Evolutionary conservation across 164 flowering plant species (phyloP).

Genomic region (Nymphaea thermarum): DNA sequence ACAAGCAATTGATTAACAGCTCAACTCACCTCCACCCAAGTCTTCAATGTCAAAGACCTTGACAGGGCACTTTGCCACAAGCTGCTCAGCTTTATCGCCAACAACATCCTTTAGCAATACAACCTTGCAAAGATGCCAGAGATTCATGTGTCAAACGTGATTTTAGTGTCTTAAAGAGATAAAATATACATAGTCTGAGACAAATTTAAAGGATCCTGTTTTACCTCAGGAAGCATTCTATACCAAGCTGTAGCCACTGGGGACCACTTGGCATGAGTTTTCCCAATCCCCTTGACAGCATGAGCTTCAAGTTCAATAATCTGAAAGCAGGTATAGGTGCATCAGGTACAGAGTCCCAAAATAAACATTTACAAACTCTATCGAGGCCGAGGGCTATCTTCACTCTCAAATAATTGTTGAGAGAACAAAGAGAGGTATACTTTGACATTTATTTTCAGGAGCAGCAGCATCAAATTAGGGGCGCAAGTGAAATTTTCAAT

Average conservation of each 20-base stretch:
- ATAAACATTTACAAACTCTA: no score
- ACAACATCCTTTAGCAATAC: constrained; percentile 53
- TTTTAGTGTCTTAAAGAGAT: background rate
- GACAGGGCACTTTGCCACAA: constrained; percentile 60
- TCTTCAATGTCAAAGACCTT: constrained; percentile 92
- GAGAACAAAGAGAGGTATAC: no score
- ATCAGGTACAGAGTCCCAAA: background rate
- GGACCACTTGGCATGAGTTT: constrained; percentile 97
- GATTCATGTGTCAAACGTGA: background rate
- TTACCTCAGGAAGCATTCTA: constrained; percentile 96
- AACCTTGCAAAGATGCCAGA: constrained; percentile 32
- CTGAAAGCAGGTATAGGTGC: constrained; percentile 16
- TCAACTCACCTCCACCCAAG: constrained; percentile 38
- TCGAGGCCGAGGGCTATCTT: no score
- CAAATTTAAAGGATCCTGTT: background rate
- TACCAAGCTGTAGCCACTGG: constrained; percentile 98
- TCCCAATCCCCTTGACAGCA: constrained; percentile 86
- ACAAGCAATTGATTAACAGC: background rate
- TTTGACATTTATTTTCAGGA: no score
- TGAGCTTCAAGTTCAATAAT: constrained; percentile 97
- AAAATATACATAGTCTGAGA: background rate
- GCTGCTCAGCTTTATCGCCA: constrained; percentile 58
- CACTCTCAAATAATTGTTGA: no score
- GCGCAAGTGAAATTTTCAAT: no score
- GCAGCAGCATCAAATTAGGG: no score